Evolutionary conservation across 2,329 filamentous ascomycete genomes (phyloP), one percentile per base, ranked within the genome.

Genomic region (Orbilia blumenaviensis): DNA sequence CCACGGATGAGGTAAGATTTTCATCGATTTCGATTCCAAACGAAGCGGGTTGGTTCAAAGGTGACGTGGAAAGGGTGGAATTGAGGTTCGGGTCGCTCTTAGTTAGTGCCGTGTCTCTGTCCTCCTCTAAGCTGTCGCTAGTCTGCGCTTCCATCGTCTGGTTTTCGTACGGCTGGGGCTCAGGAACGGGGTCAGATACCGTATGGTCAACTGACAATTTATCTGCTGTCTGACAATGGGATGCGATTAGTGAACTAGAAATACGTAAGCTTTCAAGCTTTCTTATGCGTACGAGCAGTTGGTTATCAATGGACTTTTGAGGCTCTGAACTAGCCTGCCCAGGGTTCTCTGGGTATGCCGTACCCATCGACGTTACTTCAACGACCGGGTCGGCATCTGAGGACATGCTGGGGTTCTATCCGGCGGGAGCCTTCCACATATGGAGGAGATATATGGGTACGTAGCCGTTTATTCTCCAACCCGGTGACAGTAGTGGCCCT

Each of bases 141-240:
- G 88, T 88, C 54, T 84, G 83, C 12, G 88, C 88, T 81, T 90
- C 88, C 29, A 84, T 84, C 72, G 86, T 85, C 79, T 88, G 85
- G 82, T 86, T 84, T 38, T 85, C 81, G 80, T 89, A 87, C 10
- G 87, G 87, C 64, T 86, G 85, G 3, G 88, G 89, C 34, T 87
- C 88, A 1, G 88, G 88, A 42, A 89, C 86, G 82, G 90, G 87
- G 75, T 88, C 88, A 79, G 89, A 86, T 42, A 87, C 86, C 12
- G 86, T 85, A 80, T 87, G 85, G 78, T 88, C 84, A 80, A 88
- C 58, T 27, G 75, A 68, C 16, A 78, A 74, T 14, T 76, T 74
- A 34, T 79, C 77, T 21, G 78, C 86, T 71, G 89, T 84, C 82
- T 76, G 27, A 14, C 18, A 27, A 23, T 41, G 41, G 3, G n/a